Conservation (phyloP, 2,329 filamentous ascomycete genomes). For the Diatrype stigma region DNA sequence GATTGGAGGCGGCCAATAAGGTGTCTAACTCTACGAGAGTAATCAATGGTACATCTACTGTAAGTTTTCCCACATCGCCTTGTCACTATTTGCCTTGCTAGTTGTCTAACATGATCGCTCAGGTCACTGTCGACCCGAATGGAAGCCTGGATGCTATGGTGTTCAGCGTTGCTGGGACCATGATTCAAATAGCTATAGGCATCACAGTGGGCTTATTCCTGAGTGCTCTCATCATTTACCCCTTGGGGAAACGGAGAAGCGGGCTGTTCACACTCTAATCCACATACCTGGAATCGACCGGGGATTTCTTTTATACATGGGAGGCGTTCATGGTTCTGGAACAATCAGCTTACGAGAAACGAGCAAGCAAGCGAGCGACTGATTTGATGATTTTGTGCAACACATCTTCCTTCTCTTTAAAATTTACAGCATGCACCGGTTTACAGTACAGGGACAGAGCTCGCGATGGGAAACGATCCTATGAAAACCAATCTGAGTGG, state of each 20-base stretch:
- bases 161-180: constrained; percentile 43
- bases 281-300: background rate
- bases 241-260: constrained; percentile 45
- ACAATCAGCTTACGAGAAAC: no score
- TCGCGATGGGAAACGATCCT: no score
- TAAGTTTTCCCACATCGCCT: constrained; percentile 5
- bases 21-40: constrained; percentile 35
- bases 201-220: constrained; percentile 48
- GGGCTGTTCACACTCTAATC: constrained; percentile 44
- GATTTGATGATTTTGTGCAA: no score
- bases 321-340: constrained; percentile 5
- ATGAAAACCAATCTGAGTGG: no score
- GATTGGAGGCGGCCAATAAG: constrained; percentile 52
- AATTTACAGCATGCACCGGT: no score
- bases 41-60: constrained; percentile 33
- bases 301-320: background rate
- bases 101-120: constrained; percentile 6
- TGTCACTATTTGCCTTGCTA: background rate
- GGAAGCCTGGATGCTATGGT: constrained; percentile 35
- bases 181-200: constrained; percentile 51
- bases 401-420: no score
- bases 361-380: no score
- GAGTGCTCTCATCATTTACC: constrained; percentile 45
- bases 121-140: constrained; percentile 21
- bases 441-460: no score